Conservation (phyloP, 2,329 filamentous ascomycete species). For the Arachnopeziza araneosa region DNA sequence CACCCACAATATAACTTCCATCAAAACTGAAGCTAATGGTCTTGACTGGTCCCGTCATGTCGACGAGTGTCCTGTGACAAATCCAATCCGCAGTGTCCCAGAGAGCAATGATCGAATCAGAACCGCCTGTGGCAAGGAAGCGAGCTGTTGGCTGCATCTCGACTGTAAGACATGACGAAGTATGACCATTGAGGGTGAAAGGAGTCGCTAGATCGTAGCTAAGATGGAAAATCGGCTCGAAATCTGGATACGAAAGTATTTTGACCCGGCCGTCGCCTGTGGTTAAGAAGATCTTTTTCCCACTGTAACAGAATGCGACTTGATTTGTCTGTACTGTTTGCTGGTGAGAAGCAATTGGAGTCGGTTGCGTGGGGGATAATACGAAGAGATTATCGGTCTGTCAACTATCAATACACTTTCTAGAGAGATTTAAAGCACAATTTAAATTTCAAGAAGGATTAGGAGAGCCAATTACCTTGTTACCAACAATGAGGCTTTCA, state of each 20-base stretch:
- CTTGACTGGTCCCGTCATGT: constrained; percentile 63
- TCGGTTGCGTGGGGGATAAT: constrained; percentile 53
- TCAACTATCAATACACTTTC: constrained; percentile 4
- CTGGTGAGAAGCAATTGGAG: constrained; percentile 51
- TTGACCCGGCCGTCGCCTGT: constrained; percentile 66
- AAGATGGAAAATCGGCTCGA: constrained; percentile 49
- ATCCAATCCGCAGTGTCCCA: constrained; percentile 78
- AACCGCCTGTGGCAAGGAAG: constrained; percentile 68
- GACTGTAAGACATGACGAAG: constrained; percentile 62
- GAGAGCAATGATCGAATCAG: constrained; percentile 68
- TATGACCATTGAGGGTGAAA: constrained; percentile 66
- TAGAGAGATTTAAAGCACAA: background rate
- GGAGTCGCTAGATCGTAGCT: constrained; percentile 41
- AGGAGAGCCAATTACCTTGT: constrained; percentile 52
- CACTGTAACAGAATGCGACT: constrained; percentile 68
- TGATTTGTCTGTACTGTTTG: constrained; percentile 65
- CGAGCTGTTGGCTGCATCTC: constrained; percentile 66
- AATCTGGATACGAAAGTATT: constrained; percentile 62
- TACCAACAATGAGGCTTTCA: constrained; percentile 63
- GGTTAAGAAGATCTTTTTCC: constrained; percentile 63
- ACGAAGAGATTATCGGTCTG: constrained; percentile 58
- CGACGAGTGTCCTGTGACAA: constrained; percentile 64
- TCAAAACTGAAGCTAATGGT: constrained; percentile 73
- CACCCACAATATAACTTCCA: constrained; percentile 67
- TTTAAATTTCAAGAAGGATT: background rate